Conservation (phyloP, 495 filamentous ascomycete species). For the Aspergillus kassunensis region DNA sequence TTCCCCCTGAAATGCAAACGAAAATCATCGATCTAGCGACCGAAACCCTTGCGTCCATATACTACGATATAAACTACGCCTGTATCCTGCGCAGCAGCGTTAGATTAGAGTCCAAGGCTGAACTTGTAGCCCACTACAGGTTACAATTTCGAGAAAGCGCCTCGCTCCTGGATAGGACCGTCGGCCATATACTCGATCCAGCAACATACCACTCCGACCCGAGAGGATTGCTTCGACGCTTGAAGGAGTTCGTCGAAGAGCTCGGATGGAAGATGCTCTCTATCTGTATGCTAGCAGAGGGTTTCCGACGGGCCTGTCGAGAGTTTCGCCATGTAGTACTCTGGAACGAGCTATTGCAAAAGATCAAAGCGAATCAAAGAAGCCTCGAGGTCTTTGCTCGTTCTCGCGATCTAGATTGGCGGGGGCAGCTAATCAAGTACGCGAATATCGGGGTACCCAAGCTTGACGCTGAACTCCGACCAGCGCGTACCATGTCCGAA, state of each 20-base stretch:
- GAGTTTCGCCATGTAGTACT: neutral
- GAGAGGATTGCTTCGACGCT: neutral
- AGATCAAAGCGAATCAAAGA: slow-evolving; percentile 15
- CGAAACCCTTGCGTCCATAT: slow-evolving; percentile 17
- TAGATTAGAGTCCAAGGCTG: neutral
- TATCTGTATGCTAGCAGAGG: slow-evolving; percentile 30
- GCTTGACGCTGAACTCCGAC: slow-evolving; percentile 1
- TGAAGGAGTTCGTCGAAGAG: slow-evolving; percentile 1
- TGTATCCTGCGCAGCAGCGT: neutral
- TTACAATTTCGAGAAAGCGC: neutral
- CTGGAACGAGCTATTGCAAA: slow-evolving; percentile 19
- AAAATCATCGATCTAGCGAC: neutral
- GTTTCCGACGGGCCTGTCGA: slow-evolving; percentile 23
- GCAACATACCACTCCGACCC: neutral
- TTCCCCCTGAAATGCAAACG: neutral
- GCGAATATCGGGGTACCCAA: neutral
- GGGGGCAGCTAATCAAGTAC: slow-evolving; percentile 17
- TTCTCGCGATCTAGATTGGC: slow-evolving; percentile 29
- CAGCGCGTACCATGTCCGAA: slow-evolving; percentile 9
- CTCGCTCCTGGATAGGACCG: neutral
- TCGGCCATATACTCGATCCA: neutral
- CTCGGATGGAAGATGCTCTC: slow-evolving; percentile 33
- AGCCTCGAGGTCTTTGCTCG: slow-evolving; percentile 34
- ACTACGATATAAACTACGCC: slow-evolving; percentile 17
- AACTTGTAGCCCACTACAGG: neutral